Evolutionary conservation across 805 yeast genomes (phyloP).

Genomic region (Grigorovia humatica): DNA sequence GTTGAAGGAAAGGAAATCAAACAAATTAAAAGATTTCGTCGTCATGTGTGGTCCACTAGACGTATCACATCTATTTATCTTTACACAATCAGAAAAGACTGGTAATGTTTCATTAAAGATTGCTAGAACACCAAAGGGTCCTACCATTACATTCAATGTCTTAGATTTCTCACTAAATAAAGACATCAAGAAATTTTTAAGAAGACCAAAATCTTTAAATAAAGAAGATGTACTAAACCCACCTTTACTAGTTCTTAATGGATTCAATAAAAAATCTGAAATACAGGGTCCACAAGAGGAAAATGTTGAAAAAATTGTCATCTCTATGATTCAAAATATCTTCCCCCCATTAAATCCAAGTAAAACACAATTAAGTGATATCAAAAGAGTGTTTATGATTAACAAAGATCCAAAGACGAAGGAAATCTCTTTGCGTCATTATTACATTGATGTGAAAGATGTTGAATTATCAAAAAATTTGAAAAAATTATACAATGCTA

Average conservation of each 20-base stretch:
- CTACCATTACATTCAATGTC: slow-evolving; percentile 77
- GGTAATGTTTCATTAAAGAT: slow-evolving; percentile 78
- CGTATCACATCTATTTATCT: slow-evolving; percentile 77
- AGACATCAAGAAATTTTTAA: slow-evolving; percentile 62
- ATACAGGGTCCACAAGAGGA: slow-evolving; percentile 10
- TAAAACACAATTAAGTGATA: slow-evolving; percentile 57
- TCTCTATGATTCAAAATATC: slow-evolving; percentile 89
- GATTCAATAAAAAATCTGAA: slow-evolving; percentile 40
- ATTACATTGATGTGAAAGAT: slow-evolving; percentile 73
- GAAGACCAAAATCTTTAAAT: slow-evolving; percentile 68
- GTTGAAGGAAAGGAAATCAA: slow-evolving; percentile 75
- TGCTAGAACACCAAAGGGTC: slow-evolving; percentile 88
- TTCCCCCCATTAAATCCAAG: slow-evolving; percentile 93
- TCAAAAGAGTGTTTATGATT: slow-evolving; percentile 76
- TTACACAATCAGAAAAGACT: slow-evolving; percentile 66
- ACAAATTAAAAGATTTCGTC: slow-evolving; percentile 82
- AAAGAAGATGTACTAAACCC: slow-evolving; percentile 66
- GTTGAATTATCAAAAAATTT: slow-evolving; percentile 70
- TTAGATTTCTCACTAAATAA: slow-evolving; percentile 67
- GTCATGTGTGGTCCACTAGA: slow-evolving; percentile 98
- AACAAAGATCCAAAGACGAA: slow-evolving; percentile 64
- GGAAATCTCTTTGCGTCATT: slow-evolving; percentile 78
- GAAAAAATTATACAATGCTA: slow-evolving; percentile 56
- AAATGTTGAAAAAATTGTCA: slow-evolving; percentile 70
- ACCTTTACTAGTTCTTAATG: slow-evolving; percentile 86